phyloP scores from a whole-genome alignment of 768 basidiomycete genomes.

The Tricholoma flavovirens region DNA sequence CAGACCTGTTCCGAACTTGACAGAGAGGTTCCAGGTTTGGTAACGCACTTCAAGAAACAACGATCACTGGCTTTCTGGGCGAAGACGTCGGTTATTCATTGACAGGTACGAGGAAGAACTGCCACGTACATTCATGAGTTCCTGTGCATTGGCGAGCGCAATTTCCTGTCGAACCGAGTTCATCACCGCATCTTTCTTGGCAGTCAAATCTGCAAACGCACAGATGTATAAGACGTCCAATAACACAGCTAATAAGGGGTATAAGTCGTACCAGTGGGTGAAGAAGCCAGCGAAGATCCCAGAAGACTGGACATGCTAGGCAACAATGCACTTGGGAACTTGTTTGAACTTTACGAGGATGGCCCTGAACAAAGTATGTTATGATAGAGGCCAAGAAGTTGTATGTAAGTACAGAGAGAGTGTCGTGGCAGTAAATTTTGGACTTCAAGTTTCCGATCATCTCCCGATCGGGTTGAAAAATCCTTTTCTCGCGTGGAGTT shows the following conservation, averaged over 20 bases:
- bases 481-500: not conserved
- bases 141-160: constrained; percentile 69
- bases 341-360: not conserved
- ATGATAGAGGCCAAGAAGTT: not conserved
- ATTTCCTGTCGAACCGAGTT: constrained; percentile 63
- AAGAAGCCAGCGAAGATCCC: constrained; percentile 27
- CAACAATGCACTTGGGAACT: constrained; percentile 1
- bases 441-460: constrained; percentile 11
- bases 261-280: constrained; percentile 25
- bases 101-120: not conserved
- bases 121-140: constrained; percentile 64
- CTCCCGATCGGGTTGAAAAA: constrained; percentile 7
- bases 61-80: constrained; percentile 72
- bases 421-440: not conserved
- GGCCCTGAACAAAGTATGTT: not conserved
- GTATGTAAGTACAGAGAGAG: not conserved
- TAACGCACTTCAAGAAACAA: constrained; percentile 72
- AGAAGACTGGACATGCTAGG: constrained; percentile 51
- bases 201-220: constrained; percentile 32
- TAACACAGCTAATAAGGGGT: constrained; percentile 6
- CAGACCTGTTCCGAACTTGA: constrained; percentile 68
- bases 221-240: not conserved
- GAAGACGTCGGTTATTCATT: not conserved
- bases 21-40: constrained; percentile 67
- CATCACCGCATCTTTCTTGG: constrained; percentile 54